Conservation (phyloP, 78 protist genomes). For the Cyanophora paradoxa region DNA sequence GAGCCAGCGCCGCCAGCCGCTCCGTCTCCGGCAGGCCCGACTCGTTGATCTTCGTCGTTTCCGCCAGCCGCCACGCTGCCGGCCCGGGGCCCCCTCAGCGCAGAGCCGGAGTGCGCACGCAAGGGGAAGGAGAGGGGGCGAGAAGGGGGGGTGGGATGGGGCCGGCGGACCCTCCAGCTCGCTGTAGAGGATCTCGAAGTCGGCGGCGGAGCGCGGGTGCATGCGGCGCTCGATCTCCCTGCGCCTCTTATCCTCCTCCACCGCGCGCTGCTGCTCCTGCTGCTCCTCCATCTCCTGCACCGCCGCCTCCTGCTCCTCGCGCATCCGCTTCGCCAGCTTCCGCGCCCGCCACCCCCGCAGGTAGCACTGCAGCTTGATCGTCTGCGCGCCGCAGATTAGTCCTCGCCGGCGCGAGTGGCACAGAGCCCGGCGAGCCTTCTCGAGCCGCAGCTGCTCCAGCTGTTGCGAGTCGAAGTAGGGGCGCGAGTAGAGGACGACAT, state of each 20-base stretch:
- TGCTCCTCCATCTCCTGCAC: neutral
- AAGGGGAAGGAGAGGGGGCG: neutral
- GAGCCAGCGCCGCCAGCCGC: slow-evolving; percentile 15
- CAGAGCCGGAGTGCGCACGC: no score
- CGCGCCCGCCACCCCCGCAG: slow-evolving; percentile 58
- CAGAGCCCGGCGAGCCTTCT: no score
- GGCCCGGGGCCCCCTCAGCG: neutral
- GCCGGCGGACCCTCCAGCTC: slow-evolving; percentile 54
- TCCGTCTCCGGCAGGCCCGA: slow-evolving; percentile 19
- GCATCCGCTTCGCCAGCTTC: slow-evolving; percentile 1
- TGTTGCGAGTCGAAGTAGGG: slow-evolving; percentile 43
- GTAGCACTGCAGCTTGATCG: slow-evolving; percentile 36
- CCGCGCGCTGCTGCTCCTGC: neutral
- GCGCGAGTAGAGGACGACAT: slow-evolving; percentile 12
- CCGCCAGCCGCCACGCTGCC: slow-evolving; percentile 30
- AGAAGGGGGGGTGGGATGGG: neutral
- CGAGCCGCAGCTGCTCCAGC: slow-evolving; percentile 11
- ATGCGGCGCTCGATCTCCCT: slow-evolving; percentile 55
- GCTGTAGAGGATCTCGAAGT: slow-evolving; percentile 50
- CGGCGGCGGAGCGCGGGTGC: slow-evolving; percentile 50
- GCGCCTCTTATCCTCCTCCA: neutral
- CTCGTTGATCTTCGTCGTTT: slow-evolving; percentile 25
- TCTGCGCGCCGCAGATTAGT: no score
- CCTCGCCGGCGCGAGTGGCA: no score
- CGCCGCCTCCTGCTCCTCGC: neutral